Conservation (phyloP, 768 basidiomycete genomes). For the Lactarius akahatsu region DNA sequence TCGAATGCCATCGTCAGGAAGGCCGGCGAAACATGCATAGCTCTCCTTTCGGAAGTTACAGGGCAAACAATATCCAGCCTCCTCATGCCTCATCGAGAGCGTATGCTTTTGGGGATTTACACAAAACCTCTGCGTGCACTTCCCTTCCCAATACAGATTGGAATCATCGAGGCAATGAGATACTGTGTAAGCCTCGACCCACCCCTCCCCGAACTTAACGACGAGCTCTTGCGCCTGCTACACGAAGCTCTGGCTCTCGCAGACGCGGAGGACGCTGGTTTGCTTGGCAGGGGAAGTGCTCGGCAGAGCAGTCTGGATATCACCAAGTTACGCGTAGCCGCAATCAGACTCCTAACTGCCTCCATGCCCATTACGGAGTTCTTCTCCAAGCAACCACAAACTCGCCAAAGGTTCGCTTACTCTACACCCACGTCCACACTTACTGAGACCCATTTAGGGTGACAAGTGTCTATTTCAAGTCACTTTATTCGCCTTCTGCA, state of each 20-base stretch:
- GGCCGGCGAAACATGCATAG: constrained; percentile 79
- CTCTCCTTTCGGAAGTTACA: constrained; percentile 70
- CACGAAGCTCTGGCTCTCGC: constrained; percentile 94
- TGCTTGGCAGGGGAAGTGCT: constrained; percentile 69
- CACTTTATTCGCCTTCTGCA: constrained; percentile 84
- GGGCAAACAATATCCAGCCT: constrained; percentile 72
- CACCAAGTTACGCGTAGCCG: constrained; percentile 87
- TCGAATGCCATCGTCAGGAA: constrained; percentile 83
- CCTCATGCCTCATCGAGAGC: constrained; percentile 81
- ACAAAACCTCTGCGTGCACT: constrained; percentile 96
- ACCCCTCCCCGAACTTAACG: constrained; percentile 86
- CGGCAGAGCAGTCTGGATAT: constrained; percentile 81
- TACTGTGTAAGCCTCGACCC: constrained; percentile 90
- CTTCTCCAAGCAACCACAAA: constrained; percentile 79
- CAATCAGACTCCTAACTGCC: constrained; percentile 89
- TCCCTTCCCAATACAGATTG: constrained; percentile 93
- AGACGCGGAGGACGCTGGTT: constrained; percentile 88
- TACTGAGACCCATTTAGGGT: constrained; percentile 51
- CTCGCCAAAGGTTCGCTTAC: constrained; percentile 70
- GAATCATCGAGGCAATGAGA: constrained; percentile 95
- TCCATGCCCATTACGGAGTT: constrained; percentile 95
- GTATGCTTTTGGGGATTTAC: constrained; percentile 86
- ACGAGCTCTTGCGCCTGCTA: constrained; percentile 85
- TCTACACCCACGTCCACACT: constrained; percentile 4
- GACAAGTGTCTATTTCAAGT: constrained; percentile 96